Base-by-base conservation (phyloP, 1,139 yeast species). In the Lodderomyces elongisporus region DNA sequence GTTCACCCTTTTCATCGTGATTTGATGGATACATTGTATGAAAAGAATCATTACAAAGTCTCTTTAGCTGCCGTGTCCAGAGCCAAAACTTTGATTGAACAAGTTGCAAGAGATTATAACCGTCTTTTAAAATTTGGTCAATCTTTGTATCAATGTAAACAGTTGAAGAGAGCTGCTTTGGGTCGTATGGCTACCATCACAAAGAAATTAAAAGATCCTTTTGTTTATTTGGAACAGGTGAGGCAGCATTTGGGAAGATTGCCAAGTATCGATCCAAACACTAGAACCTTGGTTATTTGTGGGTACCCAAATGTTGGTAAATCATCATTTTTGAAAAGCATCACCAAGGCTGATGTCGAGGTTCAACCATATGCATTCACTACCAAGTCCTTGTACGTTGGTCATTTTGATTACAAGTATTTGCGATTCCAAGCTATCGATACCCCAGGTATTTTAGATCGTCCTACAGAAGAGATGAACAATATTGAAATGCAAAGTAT, bases 261-360 rank as follows among this genome's bases (percentile, higher is more conserved):
- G 50, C 99, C 99, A 41, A 79, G 93, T 49, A 93, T 91, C 58
- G 98, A 91, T 60, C 98, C 99, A 54, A 91, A 91, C 62, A 93
- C 99, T 37, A 83, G 99, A 70, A 93, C 99, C 24, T 70, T 91
- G 51, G 74, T 91, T 53, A 89, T 93, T 54, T 93, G 98, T 69
- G 99, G 99, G 43, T 91, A 91, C 66, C 99, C 99, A 38, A 91
- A 91, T 60, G 99, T 91, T 41, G 99, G 99, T 66, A 91, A 91
- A 65, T 91, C 98, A 10, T 87, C 96, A 15, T 91, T 91, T 65
- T 74, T 91, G 61, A 77, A 79, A 55, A 79, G 93, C 60, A 85
- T 93, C 62, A 91, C 98, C 43, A 85, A 94, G 54, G 98, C 98
- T 23, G 97, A 91, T 51, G 99, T 91, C 40, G 99, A 91, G 53